Conservation (phyloP, 2,329 filamentous ascomycete species). For the Berkeleyomyces rouxiae region DNA sequence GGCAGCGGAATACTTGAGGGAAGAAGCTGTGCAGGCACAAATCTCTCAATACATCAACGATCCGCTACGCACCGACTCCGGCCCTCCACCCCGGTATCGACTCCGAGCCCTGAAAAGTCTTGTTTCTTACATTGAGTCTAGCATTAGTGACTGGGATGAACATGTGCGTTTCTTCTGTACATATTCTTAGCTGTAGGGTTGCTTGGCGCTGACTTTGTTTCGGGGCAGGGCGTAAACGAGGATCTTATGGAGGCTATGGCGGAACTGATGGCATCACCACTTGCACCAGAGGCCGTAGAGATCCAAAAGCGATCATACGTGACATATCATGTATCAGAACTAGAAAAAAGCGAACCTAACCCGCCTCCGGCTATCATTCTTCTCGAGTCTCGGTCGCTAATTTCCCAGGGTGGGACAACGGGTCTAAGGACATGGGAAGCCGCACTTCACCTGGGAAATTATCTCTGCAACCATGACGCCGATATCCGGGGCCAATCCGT, state of each 20-base stretch:
- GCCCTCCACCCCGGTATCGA: conserved; percentile 52
- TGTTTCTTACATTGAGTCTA: conserved; percentile 49
- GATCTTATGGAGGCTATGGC: conserved; percentile 56
- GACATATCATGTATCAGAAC: conserved; percentile 43
- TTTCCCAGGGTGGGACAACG: conserved; percentile 56
- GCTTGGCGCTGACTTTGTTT: conserved; percentile 4
- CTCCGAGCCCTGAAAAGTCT: conserved; percentile 58
- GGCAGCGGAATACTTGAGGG: conserved; percentile 37
- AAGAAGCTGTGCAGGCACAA: conserved; percentile 39
- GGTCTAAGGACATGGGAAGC: conserved; percentile 72
- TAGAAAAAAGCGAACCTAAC: background rate
- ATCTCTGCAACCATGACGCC: conserved; percentile 34
- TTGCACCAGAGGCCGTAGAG: conserved; percentile 46
- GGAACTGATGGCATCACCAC: conserved; percentile 42
- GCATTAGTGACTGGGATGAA: conserved; percentile 67
- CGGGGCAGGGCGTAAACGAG: conserved; percentile 61
- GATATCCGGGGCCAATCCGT: conserved; percentile 39
- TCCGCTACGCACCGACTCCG: background rate
- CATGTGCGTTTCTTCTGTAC: conserved; percentile 46
- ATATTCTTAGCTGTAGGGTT: background rate
- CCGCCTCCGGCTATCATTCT: conserved; percentile 34
- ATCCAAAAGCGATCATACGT: conserved; percentile 61
- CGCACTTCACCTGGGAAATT: conserved; percentile 54
- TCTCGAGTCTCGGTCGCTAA: conserved; percentile 50
- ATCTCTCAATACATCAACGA: conserved; percentile 2